Conservation (phyloP, 2,329 filamentous ascomycete species). For the Periconia macrospinosa region DNA sequence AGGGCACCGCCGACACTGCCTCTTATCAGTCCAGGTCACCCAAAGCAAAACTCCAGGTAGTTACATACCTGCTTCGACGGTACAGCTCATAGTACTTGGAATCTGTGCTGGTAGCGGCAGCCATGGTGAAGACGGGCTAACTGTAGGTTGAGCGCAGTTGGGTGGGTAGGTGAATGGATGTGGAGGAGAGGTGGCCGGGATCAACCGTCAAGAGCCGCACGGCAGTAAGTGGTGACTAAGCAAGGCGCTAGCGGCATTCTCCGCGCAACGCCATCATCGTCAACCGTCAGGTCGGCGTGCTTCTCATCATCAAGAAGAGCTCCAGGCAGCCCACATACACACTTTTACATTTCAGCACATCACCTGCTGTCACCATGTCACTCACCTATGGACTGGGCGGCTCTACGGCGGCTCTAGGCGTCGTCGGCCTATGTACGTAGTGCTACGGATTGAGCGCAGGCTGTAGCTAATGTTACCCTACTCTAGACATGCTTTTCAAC, state of each 20-base stretch:
- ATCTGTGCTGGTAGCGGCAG: constrained; percentile 24
- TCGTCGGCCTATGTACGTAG: constrained; percentile 77
- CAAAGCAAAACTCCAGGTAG: constrained; percentile 6
- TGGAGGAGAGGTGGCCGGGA: constrained; percentile 6
- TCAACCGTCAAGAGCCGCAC: constrained; percentile 5
- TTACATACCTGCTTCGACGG: constrained; percentile 86
- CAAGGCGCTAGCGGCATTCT: constrained; percentile 29
- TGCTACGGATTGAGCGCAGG: constrained; percentile 24
- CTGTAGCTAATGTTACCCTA: constrained; percentile 34
- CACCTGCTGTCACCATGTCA: constrained; percentile 60
- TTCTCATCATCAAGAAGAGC: constrained; percentile 28
- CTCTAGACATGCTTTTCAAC: constrained; percentile 94
- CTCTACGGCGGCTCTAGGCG: constrained; percentile 66
- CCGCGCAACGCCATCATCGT: constrained; percentile 28
- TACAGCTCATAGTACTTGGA: constrained; percentile 89
- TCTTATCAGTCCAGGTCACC: constrained; percentile 27
- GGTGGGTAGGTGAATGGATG: constrained; percentile 15
- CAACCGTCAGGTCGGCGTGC: constrained; percentile 18
- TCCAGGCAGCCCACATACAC: constrained; percentile 24
- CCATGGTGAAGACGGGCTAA: constrained; percentile 25
- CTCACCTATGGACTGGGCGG: constrained; percentile 71
- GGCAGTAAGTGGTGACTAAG: constrained; percentile 16
- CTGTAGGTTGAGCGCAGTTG: constrained; percentile 8
- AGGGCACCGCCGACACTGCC: constrained; percentile 86
- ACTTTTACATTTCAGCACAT: constrained; percentile 6